phyloP scores from a whole-genome alignment of 768 basidiomycete genomes.

The Suillus subluteus region DNA sequence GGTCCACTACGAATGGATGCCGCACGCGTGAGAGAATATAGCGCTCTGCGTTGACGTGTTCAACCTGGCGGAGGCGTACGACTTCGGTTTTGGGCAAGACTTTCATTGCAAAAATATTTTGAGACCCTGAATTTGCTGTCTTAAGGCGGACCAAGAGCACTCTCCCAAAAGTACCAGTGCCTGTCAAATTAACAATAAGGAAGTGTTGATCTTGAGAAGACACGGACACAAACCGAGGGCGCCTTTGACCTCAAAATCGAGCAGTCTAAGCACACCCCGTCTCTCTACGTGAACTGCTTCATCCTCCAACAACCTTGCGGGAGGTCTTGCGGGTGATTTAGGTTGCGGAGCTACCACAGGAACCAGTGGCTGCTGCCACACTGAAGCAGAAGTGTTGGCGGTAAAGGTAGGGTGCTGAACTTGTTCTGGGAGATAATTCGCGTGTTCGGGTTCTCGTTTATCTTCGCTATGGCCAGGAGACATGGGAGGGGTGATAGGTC shows the following conservation, averaged over 20 bases:
- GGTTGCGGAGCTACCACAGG: conserved; percentile 10
- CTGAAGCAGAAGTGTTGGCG: conserved; percentile 15
- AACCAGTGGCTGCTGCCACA: conserved; percentile 15
- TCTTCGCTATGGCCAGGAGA: conserved; percentile 59
- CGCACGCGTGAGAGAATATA: conserved; percentile 89
- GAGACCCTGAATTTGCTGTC: conserved; percentile 46
- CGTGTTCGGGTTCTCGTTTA: conserved; percentile 20
- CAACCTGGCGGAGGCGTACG: conserved; percentile 90
- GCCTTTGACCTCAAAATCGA: conserved; percentile 82
- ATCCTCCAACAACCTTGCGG: conserved; percentile 67
- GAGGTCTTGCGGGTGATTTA: conserved; percentile 37
- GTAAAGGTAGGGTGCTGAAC: conserved; percentile 10
- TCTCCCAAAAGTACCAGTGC: conserved; percentile 95
- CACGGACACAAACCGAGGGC: conserved; percentile 59
- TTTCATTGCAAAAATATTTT: conserved; percentile 82
- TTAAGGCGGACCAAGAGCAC: conserved; percentile 87
- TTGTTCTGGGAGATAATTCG: conserved; percentile 16
- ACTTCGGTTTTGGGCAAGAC: conserved; percentile 86
- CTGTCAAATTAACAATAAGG: conserved; percentile 41
- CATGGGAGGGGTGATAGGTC: conserved; percentile 73
- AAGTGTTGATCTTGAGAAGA: conserved; percentile 5
- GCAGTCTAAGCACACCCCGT: conserved; percentile 60
- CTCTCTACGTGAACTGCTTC: conserved; percentile 66
- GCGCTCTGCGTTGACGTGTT: conserved; percentile 97
- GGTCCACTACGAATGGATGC: conserved; percentile 96